Evolutionary conservation across 345 rosid species (phyloP).

Genomic region (Turnera subulata): DNA sequence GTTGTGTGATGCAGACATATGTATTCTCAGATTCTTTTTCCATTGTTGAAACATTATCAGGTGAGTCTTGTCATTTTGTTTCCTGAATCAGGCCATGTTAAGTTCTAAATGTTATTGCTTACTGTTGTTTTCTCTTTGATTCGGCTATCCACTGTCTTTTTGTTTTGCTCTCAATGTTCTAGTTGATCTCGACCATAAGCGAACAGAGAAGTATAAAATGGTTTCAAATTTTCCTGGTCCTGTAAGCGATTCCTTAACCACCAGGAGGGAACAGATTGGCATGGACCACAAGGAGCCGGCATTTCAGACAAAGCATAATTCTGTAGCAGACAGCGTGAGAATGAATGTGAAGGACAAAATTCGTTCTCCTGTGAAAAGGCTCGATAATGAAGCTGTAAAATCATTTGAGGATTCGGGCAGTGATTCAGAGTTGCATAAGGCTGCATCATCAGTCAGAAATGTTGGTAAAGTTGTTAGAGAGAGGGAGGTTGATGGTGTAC

Average conservation of each 20-base stretch:
- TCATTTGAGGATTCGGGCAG: constrained; percentile 27
- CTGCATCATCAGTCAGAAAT: constrained; percentile 19
- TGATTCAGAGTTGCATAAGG: constrained; percentile 31
- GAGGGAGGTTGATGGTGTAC: constrained; percentile 35
- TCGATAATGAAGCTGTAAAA: constrained; percentile 39
- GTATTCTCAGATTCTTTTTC: constrained; percentile 90
- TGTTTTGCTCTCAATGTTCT: constrained; percentile 20
- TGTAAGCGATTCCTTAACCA: constrained; percentile 28
- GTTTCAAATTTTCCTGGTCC: constrained; percentile 37
- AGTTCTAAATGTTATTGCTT: constrained; percentile 13
- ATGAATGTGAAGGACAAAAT: constrained; percentile 29
- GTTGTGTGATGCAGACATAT: constrained; percentile 73
- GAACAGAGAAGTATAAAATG: constrained; percentile 44
- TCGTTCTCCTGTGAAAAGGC: constrained; percentile 32
- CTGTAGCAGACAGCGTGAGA: constrained; percentile 31
- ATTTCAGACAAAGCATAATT: constrained; percentile 29
- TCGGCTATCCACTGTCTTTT: constrained; percentile 5
- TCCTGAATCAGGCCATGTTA: constrained; percentile 10
- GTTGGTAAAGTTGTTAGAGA: constrained; percentile 30
- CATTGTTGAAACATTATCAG: constrained; percentile 82
- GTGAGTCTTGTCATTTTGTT: constrained; percentile 22
- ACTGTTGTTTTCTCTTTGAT: constrained; percentile 2
- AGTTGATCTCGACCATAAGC: constrained; percentile 66
- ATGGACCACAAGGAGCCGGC: constrained; percentile 45
- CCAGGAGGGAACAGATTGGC: constrained; percentile 37